Base-by-base conservation (phyloP, 805 yeast species). In the Saturnispora serradocipensis region DNA sequence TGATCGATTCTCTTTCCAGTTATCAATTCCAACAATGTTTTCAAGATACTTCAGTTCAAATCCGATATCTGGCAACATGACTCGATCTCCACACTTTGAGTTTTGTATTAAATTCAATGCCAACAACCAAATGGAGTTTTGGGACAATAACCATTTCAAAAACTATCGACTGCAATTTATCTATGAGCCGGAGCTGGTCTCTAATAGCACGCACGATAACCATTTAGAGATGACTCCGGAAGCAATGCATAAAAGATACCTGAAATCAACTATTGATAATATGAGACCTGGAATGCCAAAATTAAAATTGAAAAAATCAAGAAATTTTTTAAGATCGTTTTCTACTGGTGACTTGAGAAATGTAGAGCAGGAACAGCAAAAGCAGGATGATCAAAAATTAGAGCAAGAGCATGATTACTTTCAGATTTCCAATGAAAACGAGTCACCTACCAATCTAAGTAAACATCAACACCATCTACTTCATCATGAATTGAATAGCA, bases 141-240 rank as follows among this genome's bases (percentile, higher is more conserved):
- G 96, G 96, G 96, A 88, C 65, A 88, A 86, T 68, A 88, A 88
- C 67, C 55, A 67, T 38, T 61, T 62, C 48, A 63, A 67, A 44
- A 88, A 88, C 67, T 88, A 84, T 66, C 73, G 70, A 43, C 66
- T 88, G 16, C 65, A 65, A 38, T 73, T 67, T 34, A 43, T 52
- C n/a, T 48, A 53, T 32, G 46, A 55, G 13, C 39, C 48, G 18
- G 30, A 43, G 15, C 10, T 20, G 24, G 15, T n/a, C 10, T 25
- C 27, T n/a, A 43, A 3, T 27, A 9, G 4, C n/a, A 18, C 13
- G n/a, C 15, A 20, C 10, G 15, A 43, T 43, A 10, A n/a, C 5
- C 11, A 47, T 39, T 6, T 45, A 20, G 35, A 49, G 25, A 18
- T 32, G 47, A 43, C 35, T 22, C 45, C 32, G 13, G 44, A 40